Base-by-base conservation (phyloP, 2,329 filamentous ascomycete species). In the Verticillium longisporum region DNA sequence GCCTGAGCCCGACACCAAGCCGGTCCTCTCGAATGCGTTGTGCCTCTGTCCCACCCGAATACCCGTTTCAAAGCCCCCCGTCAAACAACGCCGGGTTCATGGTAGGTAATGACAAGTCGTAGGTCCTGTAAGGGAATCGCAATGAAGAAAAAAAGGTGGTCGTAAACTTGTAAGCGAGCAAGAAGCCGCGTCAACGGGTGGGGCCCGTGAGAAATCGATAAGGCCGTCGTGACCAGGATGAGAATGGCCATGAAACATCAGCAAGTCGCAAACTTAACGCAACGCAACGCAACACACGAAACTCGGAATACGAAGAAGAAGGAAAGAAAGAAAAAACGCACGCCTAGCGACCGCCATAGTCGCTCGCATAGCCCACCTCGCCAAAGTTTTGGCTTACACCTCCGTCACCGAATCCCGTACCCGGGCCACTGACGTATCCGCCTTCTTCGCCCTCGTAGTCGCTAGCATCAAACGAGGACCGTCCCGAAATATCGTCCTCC, bases 381-480 rank as follows among this genome's bases (percentile, higher is more conserved):
- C 80, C 80, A 68, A 80, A 86, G 61, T 78, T 80, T 66, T 85
- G 83, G 32, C 73, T 73, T 77, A 85, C 78, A 9, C 82, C 78
- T 1, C 82, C 81, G n/a, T 83, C 81, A 11, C 82, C 83, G 61
- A 80, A 86, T 0, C 83, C 83, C 4, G 81, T 85, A 36, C 85
- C 85, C 1, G 86, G 83, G 1, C 83, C 83, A 60, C 84, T 87
- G 45, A 88, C 80, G 66, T 88, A 88, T 21, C 89, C 87, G 58
- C 83, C 82, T 62, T 92, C 86, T 14, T 84, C 88, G 55, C 90
- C 88, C 61, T 89, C 89, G 65, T 88, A 90, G 69, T 93, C 90
- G 61, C 88, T 91, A 1, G 87, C 88, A 70, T 96, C 92, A 68
- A 94, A 95, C 65, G 89, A 92, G 65, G 89, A 92, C 59, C 89